These are phyloP conservation scores for Fusarium verticillioides DNA, from an alignment of 2,329 filamentous ascomycete genomes.

Conservation along the genomic window DNA sequence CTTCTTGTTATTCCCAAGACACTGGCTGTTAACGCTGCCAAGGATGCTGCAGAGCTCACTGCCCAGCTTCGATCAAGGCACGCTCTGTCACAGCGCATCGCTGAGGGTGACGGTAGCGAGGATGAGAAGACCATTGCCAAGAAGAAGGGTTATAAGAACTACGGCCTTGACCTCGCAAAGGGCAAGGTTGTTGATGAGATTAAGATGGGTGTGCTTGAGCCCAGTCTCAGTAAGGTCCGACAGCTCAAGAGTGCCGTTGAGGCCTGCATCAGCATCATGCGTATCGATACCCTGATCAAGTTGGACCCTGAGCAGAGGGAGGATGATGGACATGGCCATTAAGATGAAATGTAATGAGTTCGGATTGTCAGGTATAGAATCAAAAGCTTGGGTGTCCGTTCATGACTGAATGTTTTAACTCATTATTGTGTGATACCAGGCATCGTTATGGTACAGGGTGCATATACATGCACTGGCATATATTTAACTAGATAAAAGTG, in stretches of 20 bases:
- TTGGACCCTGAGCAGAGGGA: conserved; percentile 86
- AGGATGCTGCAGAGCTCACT: conserved; percentile 94
- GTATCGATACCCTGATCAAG: conserved; percentile 98
- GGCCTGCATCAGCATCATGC: conserved; percentile 98
- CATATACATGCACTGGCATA: neutral
- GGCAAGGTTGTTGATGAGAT: conserved; percentile 93
- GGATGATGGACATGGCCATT: conserved; percentile 88
- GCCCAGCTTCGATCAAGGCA: conserved; percentile 95
- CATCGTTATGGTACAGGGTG: neutral
- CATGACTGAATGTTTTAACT: conserved; percentile 27
- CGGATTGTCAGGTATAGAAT: conserved; percentile 41
- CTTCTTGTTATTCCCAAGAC: conserved; percentile 97
- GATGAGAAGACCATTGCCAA: conserved; percentile 90
- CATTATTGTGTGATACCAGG: conserved; percentile 14
- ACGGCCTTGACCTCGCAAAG: conserved; percentile 88
- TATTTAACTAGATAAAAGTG: neutral
- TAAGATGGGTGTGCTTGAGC: conserved; percentile 95
- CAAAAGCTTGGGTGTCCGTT: conserved; percentile 45
- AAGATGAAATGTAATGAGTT: conserved; percentile 43
- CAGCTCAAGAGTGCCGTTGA: conserved; percentile 99
- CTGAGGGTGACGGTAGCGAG: conserved; percentile 84
- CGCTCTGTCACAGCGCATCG: conserved; percentile 90
- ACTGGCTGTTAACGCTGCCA: conserved; percentile 94
- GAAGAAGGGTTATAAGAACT: conserved; percentile 99
- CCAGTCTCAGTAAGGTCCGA: conserved; percentile 97